Evolutionary conservation across 768 basidiomycete genomes (phyloP).

Genomic region (Pleurotus djamor): DNA sequence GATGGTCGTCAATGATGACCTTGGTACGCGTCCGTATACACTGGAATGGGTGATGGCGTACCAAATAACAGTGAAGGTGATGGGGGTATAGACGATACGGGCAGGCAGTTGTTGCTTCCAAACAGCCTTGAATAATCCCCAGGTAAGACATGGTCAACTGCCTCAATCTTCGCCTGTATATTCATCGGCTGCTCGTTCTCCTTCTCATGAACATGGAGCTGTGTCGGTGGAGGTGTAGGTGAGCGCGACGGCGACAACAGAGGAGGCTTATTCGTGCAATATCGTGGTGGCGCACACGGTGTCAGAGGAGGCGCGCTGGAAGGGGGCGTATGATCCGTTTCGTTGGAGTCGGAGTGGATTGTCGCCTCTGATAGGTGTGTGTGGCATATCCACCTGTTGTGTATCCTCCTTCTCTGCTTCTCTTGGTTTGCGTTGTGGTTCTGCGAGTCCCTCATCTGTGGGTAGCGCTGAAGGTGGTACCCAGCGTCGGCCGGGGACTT

Average conservation of each 20-base stretch:
- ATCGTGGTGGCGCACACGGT: background rate
- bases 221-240: background rate
- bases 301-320: slow-evolving; percentile 2
- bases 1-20: slow-evolving; percentile 23
- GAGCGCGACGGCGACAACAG: background rate
- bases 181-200: slow-evolving; percentile 4
- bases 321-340: background rate
- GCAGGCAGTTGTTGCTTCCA: background rate
- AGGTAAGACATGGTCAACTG: slow-evolving; percentile 14
- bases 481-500: background rate
- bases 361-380: background rate
- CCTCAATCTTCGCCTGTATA: slow-evolving; percentile 15
- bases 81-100: background rate
- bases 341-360: background rate
- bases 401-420: no score
- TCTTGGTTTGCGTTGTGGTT: background rate
- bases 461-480: no score
- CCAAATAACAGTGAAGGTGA: no score
- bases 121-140: background rate
- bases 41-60: background rate
- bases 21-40: slow-evolving; percentile 3
- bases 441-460: no score
- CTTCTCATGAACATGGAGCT: no score
- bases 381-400: background rate
- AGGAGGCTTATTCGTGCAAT: background rate